phyloP scores from a whole-genome alignment of 2,329 filamentous ascomycete species.

The Paecilomyces dactylethromorphus region DNA sequence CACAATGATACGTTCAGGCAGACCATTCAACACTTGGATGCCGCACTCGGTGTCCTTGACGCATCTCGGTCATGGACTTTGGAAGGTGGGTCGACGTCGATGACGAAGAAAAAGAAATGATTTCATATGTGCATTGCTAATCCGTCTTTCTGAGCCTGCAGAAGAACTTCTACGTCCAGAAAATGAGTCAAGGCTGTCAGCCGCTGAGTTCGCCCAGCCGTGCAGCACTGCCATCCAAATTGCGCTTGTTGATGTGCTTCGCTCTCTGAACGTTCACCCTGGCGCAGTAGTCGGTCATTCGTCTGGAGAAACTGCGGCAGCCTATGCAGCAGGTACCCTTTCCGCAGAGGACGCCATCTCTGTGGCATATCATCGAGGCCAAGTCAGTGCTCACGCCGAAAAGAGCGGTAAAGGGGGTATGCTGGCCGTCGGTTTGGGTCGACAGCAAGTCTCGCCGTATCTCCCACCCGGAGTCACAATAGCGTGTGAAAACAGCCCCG shows the following conservation, averaged over 20 bases:
- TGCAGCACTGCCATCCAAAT: conserved; percentile 16
- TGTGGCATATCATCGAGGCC: conserved; percentile 19
- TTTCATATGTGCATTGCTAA: conserved; percentile 14
- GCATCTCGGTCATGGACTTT: too few relatives aligned
- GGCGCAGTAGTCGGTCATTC: conserved; percentile 20
- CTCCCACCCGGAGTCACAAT: too few relatives aligned
- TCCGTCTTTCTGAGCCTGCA: too few relatives aligned
- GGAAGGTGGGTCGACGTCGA: too few relatives aligned
- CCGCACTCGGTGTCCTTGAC: conserved; percentile 11
- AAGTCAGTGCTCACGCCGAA: too few relatives aligned
- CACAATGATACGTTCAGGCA: conserved; percentile 8
- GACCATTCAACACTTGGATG: conserved; percentile 6
- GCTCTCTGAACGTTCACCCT: conserved; percentile 13
- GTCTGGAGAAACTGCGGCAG: conserved; percentile 24
- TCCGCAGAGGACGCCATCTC: conserved; percentile 13
- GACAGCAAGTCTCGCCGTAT: too few relatives aligned
- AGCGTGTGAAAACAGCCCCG: too few relatives aligned
- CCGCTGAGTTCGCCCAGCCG: conserved; percentile 18
- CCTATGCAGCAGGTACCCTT: conserved; percentile 18
- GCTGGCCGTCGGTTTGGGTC: too few relatives aligned
- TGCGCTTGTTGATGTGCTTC: conserved; percentile 18
- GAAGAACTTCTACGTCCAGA: too few relatives aligned
- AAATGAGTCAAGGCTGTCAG: too few relatives aligned
- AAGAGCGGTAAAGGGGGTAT: too few relatives aligned
- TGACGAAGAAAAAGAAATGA: too few relatives aligned